These are phyloP conservation scores for Heterobasidion occidentale DNA, from an alignment of 1,284 basidiomycete genomes.

Conservation along the genomic window DNA sequence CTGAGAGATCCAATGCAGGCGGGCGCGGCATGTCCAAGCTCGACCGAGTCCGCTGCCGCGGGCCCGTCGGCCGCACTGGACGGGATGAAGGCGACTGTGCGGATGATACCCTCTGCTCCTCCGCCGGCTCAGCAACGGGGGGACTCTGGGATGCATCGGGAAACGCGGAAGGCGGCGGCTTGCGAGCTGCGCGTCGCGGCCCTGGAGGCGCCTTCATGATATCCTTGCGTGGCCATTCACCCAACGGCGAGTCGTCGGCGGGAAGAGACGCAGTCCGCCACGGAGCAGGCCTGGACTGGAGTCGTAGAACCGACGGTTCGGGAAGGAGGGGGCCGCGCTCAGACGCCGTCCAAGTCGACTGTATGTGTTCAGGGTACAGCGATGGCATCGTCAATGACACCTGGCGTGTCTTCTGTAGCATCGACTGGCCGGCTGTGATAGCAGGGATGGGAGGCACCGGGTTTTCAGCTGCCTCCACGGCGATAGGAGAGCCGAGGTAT, in stretches of 20 bases:
- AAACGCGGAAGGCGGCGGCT: background rate
- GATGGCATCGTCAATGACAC: background rate
- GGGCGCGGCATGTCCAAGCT: background rate
- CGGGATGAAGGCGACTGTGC: background rate
- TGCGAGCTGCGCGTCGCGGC: background rate
- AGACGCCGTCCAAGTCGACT: slow-evolving; percentile 15
- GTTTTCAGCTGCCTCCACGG: background rate
- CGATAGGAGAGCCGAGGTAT: background rate
- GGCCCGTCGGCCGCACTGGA: background rate
- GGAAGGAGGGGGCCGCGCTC: background rate
- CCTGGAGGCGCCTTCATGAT: slow-evolving; percentile 28
- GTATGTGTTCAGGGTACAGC: slow-evolving; percentile 22
- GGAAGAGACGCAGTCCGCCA: slow-evolving; percentile 16
- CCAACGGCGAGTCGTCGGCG: slow-evolving; percentile 35
- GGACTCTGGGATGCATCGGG: background rate
- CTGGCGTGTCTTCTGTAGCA: background rate
- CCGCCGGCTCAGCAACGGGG: background rate
- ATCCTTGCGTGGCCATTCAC: slow-evolving; percentile 48
- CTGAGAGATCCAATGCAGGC: background rate
- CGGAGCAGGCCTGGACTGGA: slow-evolving; percentile 1
- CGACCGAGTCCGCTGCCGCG: background rate
- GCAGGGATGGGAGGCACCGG: background rate
- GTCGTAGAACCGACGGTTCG: background rate
- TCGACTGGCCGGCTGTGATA: background rate
- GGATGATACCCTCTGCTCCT: background rate